These are phyloP conservation scores for Epichloe typhina DNA, from an alignment of 2,329 filamentous ascomycete species.

Conservation along the genomic window DNA sequence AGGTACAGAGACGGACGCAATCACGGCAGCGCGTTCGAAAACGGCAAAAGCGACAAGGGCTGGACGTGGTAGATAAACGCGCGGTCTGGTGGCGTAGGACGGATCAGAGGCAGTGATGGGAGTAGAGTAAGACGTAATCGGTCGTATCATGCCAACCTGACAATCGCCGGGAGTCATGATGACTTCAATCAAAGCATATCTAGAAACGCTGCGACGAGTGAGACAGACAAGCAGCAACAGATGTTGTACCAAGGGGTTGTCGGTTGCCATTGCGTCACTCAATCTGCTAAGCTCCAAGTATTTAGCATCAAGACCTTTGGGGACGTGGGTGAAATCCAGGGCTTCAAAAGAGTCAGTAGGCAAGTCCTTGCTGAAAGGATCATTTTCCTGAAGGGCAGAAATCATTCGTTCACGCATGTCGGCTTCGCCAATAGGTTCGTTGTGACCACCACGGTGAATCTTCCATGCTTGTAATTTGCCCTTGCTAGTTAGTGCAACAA, in stretches of 20 bases:
- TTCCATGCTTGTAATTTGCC: slow-evolving; percentile 78
- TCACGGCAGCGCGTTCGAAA: slow-evolving; percentile 63
- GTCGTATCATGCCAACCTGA: slow-evolving; percentile 52
- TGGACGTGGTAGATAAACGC: slow-evolving; percentile 65
- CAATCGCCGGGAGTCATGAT: slow-evolving; percentile 40
- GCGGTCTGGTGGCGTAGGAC: slow-evolving; percentile 35
- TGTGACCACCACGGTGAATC: slow-evolving; percentile 75
- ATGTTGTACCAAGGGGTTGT: slow-evolving; percentile 40
- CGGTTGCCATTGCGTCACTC: slow-evolving; percentile 34
- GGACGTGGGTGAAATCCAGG: slow-evolving; percentile 65
- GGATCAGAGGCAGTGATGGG: slow-evolving; percentile 28
- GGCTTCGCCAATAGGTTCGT: slow-evolving; percentile 58
- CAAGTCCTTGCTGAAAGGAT: slow-evolving; percentile 33
- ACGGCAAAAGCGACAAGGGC: slow-evolving; percentile 70
- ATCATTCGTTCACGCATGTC: slow-evolving; percentile 56
- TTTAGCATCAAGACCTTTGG: slow-evolving; percentile 36
- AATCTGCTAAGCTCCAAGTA: slow-evolving; percentile 37
- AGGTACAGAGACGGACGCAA: slow-evolving; percentile 57
- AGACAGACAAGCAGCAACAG: slow-evolving; percentile 50
- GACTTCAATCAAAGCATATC: slow-evolving; percentile 66
- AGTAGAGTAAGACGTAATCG: slow-evolving; percentile 51
- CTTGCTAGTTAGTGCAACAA: slow-evolving; percentile 65
- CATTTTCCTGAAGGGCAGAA: slow-evolving; percentile 43
- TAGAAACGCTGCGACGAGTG: slow-evolving; percentile 36
- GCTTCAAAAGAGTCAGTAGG: slow-evolving; percentile 53